Conservation (phyloP, 1,284 basidiomycete species). For the Golubevia pallescens region DNA sequence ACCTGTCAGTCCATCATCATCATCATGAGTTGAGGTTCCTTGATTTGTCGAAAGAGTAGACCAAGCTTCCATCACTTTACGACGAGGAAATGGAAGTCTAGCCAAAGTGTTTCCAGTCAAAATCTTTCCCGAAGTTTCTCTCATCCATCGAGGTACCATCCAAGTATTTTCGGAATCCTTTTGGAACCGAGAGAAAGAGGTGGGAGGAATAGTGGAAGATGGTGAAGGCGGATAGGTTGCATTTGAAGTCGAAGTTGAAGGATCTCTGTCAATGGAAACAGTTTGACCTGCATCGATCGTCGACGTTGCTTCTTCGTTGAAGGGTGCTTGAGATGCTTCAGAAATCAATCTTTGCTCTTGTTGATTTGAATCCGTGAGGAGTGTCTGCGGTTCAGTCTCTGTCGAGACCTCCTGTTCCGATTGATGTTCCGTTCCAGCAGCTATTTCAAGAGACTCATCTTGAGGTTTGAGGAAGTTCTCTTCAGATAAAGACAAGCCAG, state of each 20-base stretch:
- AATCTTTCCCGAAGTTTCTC: constrained; percentile 19
- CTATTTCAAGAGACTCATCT: background rate
- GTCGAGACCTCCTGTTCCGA: background rate
- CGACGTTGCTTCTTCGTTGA: background rate
- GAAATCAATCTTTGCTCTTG: background rate
- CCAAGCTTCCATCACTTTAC: background rate
- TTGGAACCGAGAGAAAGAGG: constrained; percentile 22
- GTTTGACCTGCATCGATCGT: background rate
- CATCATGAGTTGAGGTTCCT: background rate
- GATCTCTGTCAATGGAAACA: background rate
- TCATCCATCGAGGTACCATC: constrained; percentile 31
- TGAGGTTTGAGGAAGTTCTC: background rate
- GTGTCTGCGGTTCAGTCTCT: background rate
- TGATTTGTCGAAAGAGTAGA: background rate
- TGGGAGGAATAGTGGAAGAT: constrained; percentile 18
- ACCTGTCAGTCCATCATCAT: background rate
- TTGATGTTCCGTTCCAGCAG: background rate
- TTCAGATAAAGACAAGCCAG: background rate
- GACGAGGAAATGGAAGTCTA: background rate
- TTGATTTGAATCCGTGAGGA: background rate
- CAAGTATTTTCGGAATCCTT: constrained; percentile 30
- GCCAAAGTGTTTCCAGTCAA: background rate
- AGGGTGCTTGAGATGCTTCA: background rate
- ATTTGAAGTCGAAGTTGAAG: constrained; percentile 20
- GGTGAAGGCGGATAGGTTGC: constrained; percentile 29